Evolutionary conservation across 2,329 filamentous ascomycete species (phyloP), one percentile per base, ranked within the genome.

Genomic region (Zymoseptoria brevis): DNA sequence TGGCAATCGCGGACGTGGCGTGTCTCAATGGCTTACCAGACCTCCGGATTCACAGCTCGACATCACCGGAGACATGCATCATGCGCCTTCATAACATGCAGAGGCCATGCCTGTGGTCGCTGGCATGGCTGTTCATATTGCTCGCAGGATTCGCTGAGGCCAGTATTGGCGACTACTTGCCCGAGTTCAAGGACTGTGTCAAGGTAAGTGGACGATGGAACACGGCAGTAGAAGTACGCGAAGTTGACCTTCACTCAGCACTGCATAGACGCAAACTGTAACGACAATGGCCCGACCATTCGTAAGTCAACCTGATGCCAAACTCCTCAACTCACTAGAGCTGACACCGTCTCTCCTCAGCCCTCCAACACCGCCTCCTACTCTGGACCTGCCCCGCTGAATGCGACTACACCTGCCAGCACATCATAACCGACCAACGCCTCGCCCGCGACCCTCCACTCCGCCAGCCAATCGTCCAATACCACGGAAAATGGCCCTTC

Each of bases 401-500:
- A 82, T 99, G 94, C 84, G 92, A 99, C 80, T 96, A 99, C 79
- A 87, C 89, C 62, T 99, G 94, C 80, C 94, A 99, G 75, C 93
- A 96, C 80, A 87, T 96, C 73, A 81, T 95, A 61, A 97, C 94
- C 58, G 76, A 83, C 67, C 77, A 77, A 60, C 90, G 93, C 64
- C 76, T 91, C 65, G 78, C 83, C 24, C 79, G 82, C 63, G 82
- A 84, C 61, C 83, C 83, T 35, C 83, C 83, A 0, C 85, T 86
- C 78, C 77, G 83, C 63, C 74, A 84, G 29, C 82, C 86, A 9
- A 75, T 96, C 54, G 87, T 93, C 58, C 94, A 99, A 77, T 99
- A 92, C 80, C 91, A 99, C 78, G 94, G 94, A 30, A 99, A 99
- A 82, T 99, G 94, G 94, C 94, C 94, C 48, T 99, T 99, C 77